Percentiles rank a stretch among this genome's conserved stretches.
These are phyloP conservation scores for Apiospora arundinis DNA, from an alignment of 2,329 filamentous ascomycete species.

Conservation along the genomic window DNA sequence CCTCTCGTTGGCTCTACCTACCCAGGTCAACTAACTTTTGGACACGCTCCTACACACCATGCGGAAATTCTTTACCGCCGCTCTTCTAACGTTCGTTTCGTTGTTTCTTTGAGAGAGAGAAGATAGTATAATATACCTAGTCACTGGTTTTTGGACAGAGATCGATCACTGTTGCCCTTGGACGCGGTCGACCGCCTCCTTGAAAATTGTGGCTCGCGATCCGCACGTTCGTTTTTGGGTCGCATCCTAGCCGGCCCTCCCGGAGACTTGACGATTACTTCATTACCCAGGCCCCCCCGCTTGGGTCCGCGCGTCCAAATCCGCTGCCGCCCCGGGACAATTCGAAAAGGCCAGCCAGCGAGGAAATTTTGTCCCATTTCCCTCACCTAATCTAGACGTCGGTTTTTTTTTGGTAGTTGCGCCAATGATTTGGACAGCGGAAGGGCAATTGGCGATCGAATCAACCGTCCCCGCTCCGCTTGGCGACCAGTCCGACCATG, in stretches of 20 bases:
- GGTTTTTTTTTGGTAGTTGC: neutral
- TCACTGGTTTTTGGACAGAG: neutral
- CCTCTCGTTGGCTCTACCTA: neutral
- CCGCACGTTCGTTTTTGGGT: constrained; percentile 18
- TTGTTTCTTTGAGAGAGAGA: neutral
- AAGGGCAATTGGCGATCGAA: constrained; percentile 13
- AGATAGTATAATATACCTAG: neutral
- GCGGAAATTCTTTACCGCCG: neutral
- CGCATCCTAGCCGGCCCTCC: neutral
- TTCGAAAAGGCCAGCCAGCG: too few relatives aligned
- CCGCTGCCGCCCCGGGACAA: neutral
- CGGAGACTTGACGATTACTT: constrained; percentile 14
- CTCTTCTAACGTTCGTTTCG: neutral
- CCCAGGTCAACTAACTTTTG: neutral
- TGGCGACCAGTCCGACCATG: constrained; percentile 1
- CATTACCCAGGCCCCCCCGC: constrained; percentile 11
- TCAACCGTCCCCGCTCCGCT: constrained; percentile 7
- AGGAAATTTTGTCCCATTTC: neutral
- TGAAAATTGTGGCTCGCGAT: constrained; percentile 14
- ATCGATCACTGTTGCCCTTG: neutral
- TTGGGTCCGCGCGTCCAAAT: constrained; percentile 13
- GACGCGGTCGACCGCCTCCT: neutral
- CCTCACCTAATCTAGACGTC: neutral
- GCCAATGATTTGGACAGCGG: constrained; percentile 11
- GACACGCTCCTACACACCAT: constrained; percentile 4